Evolutionary conservation across 768 basidiomycete genomes (phyloP).

Genomic region (Dioszegia crocea): DNA sequence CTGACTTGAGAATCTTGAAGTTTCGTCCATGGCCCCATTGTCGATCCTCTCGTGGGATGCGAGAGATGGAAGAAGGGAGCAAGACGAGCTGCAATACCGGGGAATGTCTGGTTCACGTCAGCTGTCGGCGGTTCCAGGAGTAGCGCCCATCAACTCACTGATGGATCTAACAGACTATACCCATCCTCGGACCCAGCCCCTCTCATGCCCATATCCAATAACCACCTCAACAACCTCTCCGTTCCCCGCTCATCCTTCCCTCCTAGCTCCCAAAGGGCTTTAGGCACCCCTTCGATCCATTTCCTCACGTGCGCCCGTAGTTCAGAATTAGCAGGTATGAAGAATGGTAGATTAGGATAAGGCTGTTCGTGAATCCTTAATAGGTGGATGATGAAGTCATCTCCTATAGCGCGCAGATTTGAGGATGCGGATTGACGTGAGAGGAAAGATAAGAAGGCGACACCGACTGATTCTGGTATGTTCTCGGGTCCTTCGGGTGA

Average conservation of each 20-base stretch:
- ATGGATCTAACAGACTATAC: conserved; percentile 9
- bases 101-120: conserved; percentile 53
- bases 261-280: conserved; percentile 78
- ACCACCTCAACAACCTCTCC: conserved; percentile 60
- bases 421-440: conserved; percentile 60
- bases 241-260: conserved; percentile 57
- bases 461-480: conserved; percentile 52
- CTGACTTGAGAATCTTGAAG: conserved; percentile 56
- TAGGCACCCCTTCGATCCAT: conserved; percentile 75
- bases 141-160: neutral
- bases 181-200: conserved; percentile 17
- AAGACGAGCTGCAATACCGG: conserved; percentile 60
- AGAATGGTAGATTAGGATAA: conserved; percentile 39
- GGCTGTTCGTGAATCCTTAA: conserved; percentile 58
- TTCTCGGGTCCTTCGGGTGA: conserved; percentile 11
- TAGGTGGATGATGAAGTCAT: conserved; percentile 71
- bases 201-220: conserved; percentile 53
- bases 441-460: conserved; percentile 65
- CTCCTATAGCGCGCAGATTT: conserved; percentile 61
- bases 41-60: conserved; percentile 68
- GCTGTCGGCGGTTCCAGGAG: neutral
- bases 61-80: conserved; percentile 73
- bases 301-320: conserved; percentile 47
- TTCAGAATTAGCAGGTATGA: conserved; percentile 19
- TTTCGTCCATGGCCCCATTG: conserved; percentile 73